Evolutionary conservation across 2,329 filamentous ascomycete genomes (phyloP), one percentile per base, ranked within the genome.

Genomic region (Fusarium circinatum): DNA sequence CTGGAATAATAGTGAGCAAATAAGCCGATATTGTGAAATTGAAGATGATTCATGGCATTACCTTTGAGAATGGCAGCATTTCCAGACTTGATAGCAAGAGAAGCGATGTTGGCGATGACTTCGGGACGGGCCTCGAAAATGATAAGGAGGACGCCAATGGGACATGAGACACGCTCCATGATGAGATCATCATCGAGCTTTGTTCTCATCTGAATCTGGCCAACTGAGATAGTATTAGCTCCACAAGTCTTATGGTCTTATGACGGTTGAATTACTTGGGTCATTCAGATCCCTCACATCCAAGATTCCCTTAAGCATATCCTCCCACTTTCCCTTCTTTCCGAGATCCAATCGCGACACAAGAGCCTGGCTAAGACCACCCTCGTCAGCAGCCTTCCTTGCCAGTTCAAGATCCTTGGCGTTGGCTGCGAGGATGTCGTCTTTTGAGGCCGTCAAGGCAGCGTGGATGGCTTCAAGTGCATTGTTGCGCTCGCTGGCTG

Each of bases 81-180:
- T 78, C 95, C 96, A 18, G 96, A 98, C 83, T 99, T 99, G 83
- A 99, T 94, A 42, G 96, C 95, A 30, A 99, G 88, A 8, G 95
- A 94, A 71, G 96, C 95, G 79, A 99, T 98, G 83, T 99, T 99
- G 80, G 96, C 96, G 80, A 99, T 98, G 74, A 99, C 96, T 84
- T 99, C 96, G 12, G 96, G 96, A 13, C 96, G 93, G 41, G 96
- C 96, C 85, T 99, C 96, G 80, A 99, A 99, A 80, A 99, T 98
- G 84, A 99, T 96, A 75, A 99, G 89, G 47, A 99, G 89, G n/a
- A 98, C 95, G 68, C 96, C 96, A 76, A 99, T 98, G 11, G 96
- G 96, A 81, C 94, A 98, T 45, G 94, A 95, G 52, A 98, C 93
- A 71, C 95, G 91, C 80, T 98, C 94, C 68, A 99, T 88, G 59